A percentile compares a stretch with the other conserved stretches of the same genome.
phyloP scores from a whole-genome alignment of 768 basidiomycete genomes.

The Mycena crocata region DNA sequence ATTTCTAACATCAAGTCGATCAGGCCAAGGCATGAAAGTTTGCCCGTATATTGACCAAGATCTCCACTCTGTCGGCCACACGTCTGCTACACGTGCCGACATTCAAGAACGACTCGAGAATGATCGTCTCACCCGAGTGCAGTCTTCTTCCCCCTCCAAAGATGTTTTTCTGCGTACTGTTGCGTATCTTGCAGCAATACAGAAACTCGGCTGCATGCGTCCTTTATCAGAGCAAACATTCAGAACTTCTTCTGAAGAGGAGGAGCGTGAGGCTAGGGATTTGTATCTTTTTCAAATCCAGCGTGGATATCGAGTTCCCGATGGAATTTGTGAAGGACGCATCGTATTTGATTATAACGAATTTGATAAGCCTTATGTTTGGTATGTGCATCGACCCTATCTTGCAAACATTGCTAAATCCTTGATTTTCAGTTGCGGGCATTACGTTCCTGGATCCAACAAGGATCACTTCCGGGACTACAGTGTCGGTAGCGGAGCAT shows the following conservation, averaged over 20 bases:
- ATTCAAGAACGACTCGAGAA: not conserved
- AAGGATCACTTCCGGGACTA: slow-evolving; percentile 12
- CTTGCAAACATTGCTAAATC: not conserved
- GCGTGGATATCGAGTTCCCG: not conserved
- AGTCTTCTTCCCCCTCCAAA: not conserved
- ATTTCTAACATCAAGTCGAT: not conserved
- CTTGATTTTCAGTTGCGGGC: slow-evolving; percentile 3
- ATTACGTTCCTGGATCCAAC: not conserved
- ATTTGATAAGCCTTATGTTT: not conserved
- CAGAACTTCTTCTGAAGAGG: not conserved
- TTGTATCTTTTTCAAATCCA: not conserved
- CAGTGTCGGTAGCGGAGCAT: not conserved
- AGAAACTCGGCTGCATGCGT: not conserved
- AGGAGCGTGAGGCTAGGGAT: not conserved
- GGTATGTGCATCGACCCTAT: not conserved
- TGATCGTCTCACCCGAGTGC: not conserved
- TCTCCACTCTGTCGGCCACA: not conserved
- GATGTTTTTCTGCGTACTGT: not conserved
- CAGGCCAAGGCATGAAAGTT: not conserved
- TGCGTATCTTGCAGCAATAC: not conserved
- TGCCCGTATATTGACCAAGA: not conserved
- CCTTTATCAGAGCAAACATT: not conserved
- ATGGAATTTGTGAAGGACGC: slow-evolving; percentile 17
- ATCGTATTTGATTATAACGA: not conserved
- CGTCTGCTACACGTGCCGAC: not conserved